phyloP scores from a whole-genome alignment of 1,139 yeast species.

The Candida albicans region DNA sequence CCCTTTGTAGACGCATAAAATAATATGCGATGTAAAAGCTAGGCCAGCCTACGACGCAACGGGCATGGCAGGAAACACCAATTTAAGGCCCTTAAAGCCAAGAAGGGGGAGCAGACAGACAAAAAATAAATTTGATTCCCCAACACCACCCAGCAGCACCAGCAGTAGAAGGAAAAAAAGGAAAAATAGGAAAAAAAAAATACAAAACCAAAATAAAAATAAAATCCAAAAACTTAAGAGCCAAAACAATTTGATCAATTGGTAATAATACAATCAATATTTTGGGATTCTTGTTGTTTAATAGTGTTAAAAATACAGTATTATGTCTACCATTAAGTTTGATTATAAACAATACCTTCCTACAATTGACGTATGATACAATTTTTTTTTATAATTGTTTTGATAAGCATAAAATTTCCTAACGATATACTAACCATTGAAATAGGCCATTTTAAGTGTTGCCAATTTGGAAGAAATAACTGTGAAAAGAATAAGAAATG shows the following conservation, averaged over 20 bases:
- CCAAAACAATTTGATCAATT: not conserved
- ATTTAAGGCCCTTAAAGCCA: too few species aligned
- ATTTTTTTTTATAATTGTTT: conserved; percentile 9
- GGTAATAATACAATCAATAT: conserved; percentile 3
- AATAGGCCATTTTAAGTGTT: conserved; percentile 68
- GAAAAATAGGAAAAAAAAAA: not conserved
- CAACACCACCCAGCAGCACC: too few species aligned
- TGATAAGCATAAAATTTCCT: not conserved
- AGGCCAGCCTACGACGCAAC: too few species aligned
- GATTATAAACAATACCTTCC: conserved; percentile 46
- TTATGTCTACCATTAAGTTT: conserved; percentile 8
- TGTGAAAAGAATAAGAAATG: conserved; percentile 69
- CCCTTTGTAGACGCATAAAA: too few species aligned
- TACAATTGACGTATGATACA: conserved; percentile 65
- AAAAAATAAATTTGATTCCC: too few species aligned
- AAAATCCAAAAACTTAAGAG: not conserved
- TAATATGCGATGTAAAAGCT: too few species aligned
- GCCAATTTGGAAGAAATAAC: conserved; percentile 72
- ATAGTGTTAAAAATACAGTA: too few species aligned
- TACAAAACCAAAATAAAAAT: not conserved
- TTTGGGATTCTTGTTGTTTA: not conserved
- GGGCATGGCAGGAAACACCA: too few species aligned
- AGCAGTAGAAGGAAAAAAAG: too few species aligned
- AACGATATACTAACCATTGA: not conserved
- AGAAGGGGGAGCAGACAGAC: too few species aligned